Percentiles rank a stretch among this genome's conserved stretches.
Evolutionary conservation across 495 filamentous ascomycete genomes (phyloP).

Genomic region (Penicillium desertorum): DNA sequence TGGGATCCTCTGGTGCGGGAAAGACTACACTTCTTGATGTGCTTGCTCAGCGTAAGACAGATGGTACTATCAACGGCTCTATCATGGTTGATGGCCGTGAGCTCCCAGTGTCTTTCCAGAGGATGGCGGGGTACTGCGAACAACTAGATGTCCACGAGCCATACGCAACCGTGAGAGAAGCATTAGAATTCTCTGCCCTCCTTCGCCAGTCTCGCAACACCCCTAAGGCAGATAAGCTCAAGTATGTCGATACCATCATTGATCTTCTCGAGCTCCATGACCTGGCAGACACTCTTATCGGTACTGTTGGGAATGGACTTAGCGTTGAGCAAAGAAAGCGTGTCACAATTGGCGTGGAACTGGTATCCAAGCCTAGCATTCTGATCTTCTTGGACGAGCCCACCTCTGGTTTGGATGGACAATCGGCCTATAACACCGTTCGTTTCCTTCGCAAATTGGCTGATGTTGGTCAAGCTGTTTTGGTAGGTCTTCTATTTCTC

Average conservation of each 20-base stretch:
- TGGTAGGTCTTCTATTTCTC: constrained; percentile 30
- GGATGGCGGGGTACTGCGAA: constrained; percentile 59
- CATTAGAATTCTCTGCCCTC: constrained; percentile 58
- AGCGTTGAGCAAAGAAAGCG: constrained; percentile 62
- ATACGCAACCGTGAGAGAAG: constrained; percentile 60
- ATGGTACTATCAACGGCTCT: constrained; percentile 82
- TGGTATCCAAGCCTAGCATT: constrained; percentile 64
- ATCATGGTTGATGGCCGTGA: constrained; percentile 80
- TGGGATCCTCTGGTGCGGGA: constrained; percentile 66
- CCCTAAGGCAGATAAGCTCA: constrained; percentile 55
- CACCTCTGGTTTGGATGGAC: constrained; percentile 66
- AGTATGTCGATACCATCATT: constrained; percentile 60
- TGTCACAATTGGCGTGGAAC: constrained; percentile 66
- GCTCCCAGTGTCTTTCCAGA: constrained; percentile 77
- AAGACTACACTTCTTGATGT: constrained; percentile 59
- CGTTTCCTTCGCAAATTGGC: constrained; percentile 65
- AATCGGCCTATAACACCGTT: constrained; percentile 63
- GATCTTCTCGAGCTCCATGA: constrained; percentile 57
- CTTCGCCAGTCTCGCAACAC: constrained; percentile 55
- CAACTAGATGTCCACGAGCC: constrained; percentile 62
- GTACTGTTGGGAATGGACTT: constrained; percentile 51
- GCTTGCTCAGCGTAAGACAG: constrained; percentile 67
- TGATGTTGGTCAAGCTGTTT: constrained; percentile 64
- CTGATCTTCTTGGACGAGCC: constrained; percentile 78
- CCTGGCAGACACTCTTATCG: constrained; percentile 55